Evolutionary conservation across 768 basidiomycete genomes (phyloP), one percentile per base, ranked within the genome.

Genomic region (Pluteus cervinus): DNA sequence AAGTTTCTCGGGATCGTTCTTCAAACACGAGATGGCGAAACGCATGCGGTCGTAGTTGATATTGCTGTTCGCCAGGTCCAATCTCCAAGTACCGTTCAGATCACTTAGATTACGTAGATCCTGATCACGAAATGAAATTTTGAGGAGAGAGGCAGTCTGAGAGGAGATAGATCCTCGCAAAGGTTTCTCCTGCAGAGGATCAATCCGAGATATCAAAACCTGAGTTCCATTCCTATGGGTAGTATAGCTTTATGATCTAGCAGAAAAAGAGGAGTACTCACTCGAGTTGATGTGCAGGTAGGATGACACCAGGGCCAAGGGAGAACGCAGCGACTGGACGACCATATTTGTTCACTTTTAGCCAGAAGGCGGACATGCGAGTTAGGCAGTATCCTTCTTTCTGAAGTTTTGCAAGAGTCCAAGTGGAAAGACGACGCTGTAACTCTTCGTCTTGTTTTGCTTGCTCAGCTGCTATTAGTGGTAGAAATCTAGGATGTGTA

Each of bases 381-480:
- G 77, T 80, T 22, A 91, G 50, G 36, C 78, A 75, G 49, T 86
- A 89, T 0, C 88, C 88, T 47, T 83, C 81, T n/a, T 71, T 61
- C 45, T 68, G 59, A 29, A 90, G 60, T 15, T 73, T 69, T 18
- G 68, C 61, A 4, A 81, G 39, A 8, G 75, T 65, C 88, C 87
- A 89, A 11, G 69, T 72, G 1, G 76, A 65, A 11, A 91, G 66
- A 24, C 88, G 76, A 43, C 83, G 66, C 34, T 66, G 67, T 16
- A 86, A 52, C 1, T 74, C 65, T 1, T 69, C 68, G 44, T 81
- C 76, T 25, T 73, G 76, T 48, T 85, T 76, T 1, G 63, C 67
- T 52, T 81, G 78, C 57, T 91, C 88, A 9, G 71, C 65, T 7
- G 65, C 55, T 6, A 88, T 71, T 28, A 74, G 63, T 14, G 58